Conservation (phyloP, 176 grass and related monocot genomes). For the Puya raimondii region DNA sequence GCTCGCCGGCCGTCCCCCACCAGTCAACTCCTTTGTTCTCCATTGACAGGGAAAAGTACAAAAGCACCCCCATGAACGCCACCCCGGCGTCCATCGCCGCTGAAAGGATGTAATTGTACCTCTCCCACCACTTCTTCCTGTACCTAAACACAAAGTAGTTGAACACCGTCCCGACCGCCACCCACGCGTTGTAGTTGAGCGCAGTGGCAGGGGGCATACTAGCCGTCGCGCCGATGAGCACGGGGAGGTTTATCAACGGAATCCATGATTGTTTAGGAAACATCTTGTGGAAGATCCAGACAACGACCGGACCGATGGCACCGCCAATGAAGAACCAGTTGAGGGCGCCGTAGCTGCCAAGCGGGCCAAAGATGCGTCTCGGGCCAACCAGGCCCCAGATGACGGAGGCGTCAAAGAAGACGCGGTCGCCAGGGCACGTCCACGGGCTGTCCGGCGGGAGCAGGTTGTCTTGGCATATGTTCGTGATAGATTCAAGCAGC, state of each 20-base stretch:
- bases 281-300: constrained; percentile 53
- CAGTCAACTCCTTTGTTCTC: constrained; percentile 33
- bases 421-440: constrained; percentile 71
- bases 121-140: constrained; percentile 75
- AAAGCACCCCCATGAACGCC: constrained; percentile 71
- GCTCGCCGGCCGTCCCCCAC: constrained; percentile 59
- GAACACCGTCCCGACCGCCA: constrained; percentile 56
- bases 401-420: constrained; percentile 90
- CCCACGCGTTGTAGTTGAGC: constrained; percentile 74
- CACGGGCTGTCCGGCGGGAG: constrained; percentile 71
- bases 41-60: constrained; percentile 63
- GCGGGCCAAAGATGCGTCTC: constrained; percentile 67
- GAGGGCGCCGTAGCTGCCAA: constrained; percentile 55
- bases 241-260: constrained; percentile 70
- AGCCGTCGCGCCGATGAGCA: constrained; percentile 67
- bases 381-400: constrained; percentile 94
- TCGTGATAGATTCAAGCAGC: constrained; percentile 58
- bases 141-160: constrained; percentile 81
- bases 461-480: constrained; percentile 56
- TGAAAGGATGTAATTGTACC: constrained; percentile 92
- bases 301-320: constrained; percentile 34
- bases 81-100: constrained; percentile 74
- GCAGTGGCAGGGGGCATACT: constrained; percentile 71
- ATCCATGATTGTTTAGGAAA: constrained; percentile 69
- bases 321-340: constrained; percentile 89